These are phyloP conservation scores for Cichorium intybus DNA, from an alignment of 140 eudicot genomes.

Conservation along the genomic window DNA sequence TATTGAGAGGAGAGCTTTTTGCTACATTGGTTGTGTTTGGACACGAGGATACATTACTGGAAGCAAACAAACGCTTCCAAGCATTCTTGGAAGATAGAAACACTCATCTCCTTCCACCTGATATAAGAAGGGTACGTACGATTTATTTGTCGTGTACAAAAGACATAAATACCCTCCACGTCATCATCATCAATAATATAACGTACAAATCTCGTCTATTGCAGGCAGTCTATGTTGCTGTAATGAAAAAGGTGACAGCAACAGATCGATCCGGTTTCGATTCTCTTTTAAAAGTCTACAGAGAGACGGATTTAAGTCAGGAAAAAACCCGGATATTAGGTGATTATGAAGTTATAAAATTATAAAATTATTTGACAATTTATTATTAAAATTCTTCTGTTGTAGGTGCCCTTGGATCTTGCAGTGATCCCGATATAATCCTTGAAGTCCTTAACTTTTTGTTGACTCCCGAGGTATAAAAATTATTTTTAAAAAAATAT, in stretches of 20 bases:
- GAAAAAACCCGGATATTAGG: constrained; percentile 93
- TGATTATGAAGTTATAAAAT: too few relatives aligned
- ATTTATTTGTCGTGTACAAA: too few relatives aligned
- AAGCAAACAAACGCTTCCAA: constrained; percentile 86
- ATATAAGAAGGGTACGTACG: constrained; percentile 95
- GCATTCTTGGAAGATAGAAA: constrained; percentile 73
- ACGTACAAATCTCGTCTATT: too few relatives aligned
- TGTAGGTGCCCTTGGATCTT: constrained; percentile 78
- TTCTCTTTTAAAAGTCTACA: constrained; percentile 67
- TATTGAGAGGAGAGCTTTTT: constrained; percentile 93
- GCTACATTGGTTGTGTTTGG: constrained; percentile 69
- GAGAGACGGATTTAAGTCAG: constrained; percentile 96
- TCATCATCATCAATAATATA: too few relatives aligned
- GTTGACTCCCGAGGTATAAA: constrained; percentile 73
- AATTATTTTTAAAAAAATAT: too few relatives aligned
- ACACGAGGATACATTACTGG: constrained; percentile 66
- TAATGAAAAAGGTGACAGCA: constrained; percentile 62
- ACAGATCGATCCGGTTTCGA: constrained; percentile 70
- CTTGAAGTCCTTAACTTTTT: constrained; percentile 87
- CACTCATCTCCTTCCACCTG: constrained; percentile 89
- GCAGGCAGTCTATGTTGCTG: constrained; percentile 95
- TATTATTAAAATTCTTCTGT: too few relatives aligned
- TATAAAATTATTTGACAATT: too few relatives aligned
- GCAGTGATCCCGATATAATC: constrained; percentile 76
- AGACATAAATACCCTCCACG: too few relatives aligned